Base-by-base conservation (phyloP, 78 protist species). In the Protostelium mycophagum region DNA sequence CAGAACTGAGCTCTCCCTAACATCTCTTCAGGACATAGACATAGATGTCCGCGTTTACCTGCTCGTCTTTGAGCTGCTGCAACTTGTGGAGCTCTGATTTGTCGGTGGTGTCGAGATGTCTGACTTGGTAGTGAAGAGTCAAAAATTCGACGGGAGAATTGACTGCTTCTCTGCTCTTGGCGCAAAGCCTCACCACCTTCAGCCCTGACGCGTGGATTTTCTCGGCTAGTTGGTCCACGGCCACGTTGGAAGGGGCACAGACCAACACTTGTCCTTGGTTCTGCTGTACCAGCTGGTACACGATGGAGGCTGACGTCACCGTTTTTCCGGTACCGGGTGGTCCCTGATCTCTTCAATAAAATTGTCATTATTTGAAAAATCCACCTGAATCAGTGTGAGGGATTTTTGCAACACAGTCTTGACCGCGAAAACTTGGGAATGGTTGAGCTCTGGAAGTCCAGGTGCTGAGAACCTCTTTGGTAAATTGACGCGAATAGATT, bases 251-350 rank as follows among this genome's bases (percentile, higher is more conserved):
- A 1, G 99, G 99, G 28, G 99, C 99, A 85, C 98, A 96, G 51
- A 99, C 99, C 31, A 98, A 94, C 38, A 98, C 98, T 91, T 97
- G 96, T 28, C 93, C 94, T 34, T 90, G 88, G 86, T 35, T 88
- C 73, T 88, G 90, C 87, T 91, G 85, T 0, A 91, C 96, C 36
- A 99, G 86, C 89, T 98, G 99, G 93, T 98, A 98, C 34, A 99
- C 99, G 39, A 99, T 89, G 28, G 99, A 91, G 0, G 99, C 99
- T 0, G 98, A 96, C 25, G 99, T 98, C 34, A 98, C 98, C 1
- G 99, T 99, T 92, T 99, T 99, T 85, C 95, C 96, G 9, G 99
- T 97, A 35, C 99, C 99, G 0, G 99, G 99, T 28, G 99, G 99
- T 28, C 99, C 99, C 73, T 51, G 16, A n/a, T n/a, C n/a, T n/a